Conservation (phyloP, 140 eudicot species). For the Erigeron philadelphicus region DNA sequence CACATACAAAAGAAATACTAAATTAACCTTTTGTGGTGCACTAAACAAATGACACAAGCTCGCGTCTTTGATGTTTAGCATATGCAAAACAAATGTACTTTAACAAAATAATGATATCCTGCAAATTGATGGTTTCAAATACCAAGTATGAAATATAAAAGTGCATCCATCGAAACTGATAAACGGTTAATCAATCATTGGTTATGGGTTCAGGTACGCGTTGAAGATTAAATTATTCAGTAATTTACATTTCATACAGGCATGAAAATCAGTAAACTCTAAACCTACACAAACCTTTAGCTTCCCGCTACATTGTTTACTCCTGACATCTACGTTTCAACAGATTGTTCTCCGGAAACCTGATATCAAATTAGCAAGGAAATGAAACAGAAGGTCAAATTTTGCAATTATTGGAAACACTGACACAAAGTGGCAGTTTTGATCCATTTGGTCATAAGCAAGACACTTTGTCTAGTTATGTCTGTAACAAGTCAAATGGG, state of each 20-base stretch:
- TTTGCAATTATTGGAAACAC: background rate
- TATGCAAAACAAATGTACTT: conserved; percentile 12
- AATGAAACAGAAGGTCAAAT: conserved; percentile 17
- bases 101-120: background rate
- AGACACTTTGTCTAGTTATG: background rate
- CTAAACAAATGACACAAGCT: conserved; percentile 7
- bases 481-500: background rate
- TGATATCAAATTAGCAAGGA: conserved; percentile 11
- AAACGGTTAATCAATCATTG: conserved; percentile 16
- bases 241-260: conserved; percentile 33
- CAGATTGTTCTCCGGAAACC: conserved; percentile 13
- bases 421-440: background rate
- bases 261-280: conserved; percentile 27
- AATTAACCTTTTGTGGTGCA: conserved; percentile 18
- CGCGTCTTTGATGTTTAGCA: conserved; percentile 5
- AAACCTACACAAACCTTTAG: conserved; percentile 31
- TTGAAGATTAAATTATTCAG: conserved; percentile 12
- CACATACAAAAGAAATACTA: conserved; percentile 7
- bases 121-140: background rate
- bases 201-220: background rate
- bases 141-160: conserved; percentile 1
- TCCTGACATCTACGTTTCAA: conserved; percentile 18
- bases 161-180: conserved; percentile 11
- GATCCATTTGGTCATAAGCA: conserved; percentile 3
- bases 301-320: conserved; percentile 23